A percentile compares a stretch with the other conserved stretches of the same genome.
phyloP scores from a whole-genome alignment of 495 filamentous ascomycete species.

The Daldinia loculata region DNA sequence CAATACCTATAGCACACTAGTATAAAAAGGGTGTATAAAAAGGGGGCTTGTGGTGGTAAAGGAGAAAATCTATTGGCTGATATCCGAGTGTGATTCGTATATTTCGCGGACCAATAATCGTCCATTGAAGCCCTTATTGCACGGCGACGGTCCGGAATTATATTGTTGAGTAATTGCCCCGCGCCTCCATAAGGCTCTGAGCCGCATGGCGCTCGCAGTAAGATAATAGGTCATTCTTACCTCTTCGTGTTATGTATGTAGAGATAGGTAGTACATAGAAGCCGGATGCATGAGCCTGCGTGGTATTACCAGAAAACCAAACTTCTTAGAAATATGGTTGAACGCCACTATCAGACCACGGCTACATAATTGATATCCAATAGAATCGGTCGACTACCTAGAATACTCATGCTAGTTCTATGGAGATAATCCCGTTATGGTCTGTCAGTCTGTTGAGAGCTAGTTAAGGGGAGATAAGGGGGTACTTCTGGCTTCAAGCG shows the following conservation, averaged over 20 bases:
- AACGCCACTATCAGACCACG: background rate
- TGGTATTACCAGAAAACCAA: background rate
- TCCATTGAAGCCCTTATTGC: background rate
- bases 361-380: background rate
- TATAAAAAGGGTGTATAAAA: background rate
- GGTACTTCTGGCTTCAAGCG: background rate
- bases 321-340: background rate
- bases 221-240: background rate
- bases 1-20: too few relatives aligned
- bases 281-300: background rate
- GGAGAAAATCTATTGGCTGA: background rate
- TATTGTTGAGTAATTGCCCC: background rate
- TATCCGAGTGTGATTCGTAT: background rate
- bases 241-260: background rate
- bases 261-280: background rate
- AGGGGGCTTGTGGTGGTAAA: background rate
- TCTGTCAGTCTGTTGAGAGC: background rate
- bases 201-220: constrained; percentile 2
- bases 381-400: background rate
- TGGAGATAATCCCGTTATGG: background rate
- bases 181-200: background rate
- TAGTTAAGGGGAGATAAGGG: background rate
- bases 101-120: background rate
- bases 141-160: background rate
- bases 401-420: background rate